Evolutionary conservation across 805 yeast species (phyloP), one percentile per base, ranked within the genome.

Genomic region (Cyberlindnera mrakii): DNA sequence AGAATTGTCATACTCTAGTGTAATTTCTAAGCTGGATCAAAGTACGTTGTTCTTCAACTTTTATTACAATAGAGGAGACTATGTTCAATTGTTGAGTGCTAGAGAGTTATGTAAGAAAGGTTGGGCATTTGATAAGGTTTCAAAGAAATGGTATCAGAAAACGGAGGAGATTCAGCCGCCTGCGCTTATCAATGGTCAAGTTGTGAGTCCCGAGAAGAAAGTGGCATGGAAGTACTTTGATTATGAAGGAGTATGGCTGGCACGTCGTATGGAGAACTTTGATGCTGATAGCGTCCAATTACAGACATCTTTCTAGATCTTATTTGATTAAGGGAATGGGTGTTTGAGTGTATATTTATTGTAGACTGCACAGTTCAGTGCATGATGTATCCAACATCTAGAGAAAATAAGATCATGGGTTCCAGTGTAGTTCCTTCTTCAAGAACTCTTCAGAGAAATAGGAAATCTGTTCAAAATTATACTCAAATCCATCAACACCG

Each of bases 41-140:
- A 96, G 89, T 58, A 91, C 98, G 2, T 65, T 93, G 52, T 90
- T 91, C 53, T 93, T 86, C 70, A 85, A 91, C 40, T 93, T 93
- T 65, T 93, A 93, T 67, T 93, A 89, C 51, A 68, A 67, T 42
- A 85, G 78, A 53, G 86, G 83, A 23, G 72, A 82, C 15, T 82
- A 82, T 55, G 77, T 81, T 48, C 93, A 85, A 60, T 72, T 77
- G 49, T 65, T 80, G 44, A 85, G 96, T 4, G 95, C 96, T 2
- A 75, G 78, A 52, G 97, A 91, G 65, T 72, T 91, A 47, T 65
- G 70, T 48, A 73, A 74, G 46, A 75, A 96, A 55, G 88, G 91
- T 23, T 91, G 99, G 99, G 69, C 78, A 40, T 80, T 75, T 60
- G 86, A 85, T 63, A 78, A 74, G 49, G 80, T 78, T 42, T 74